phyloP scores from a whole-genome alignment of 192 early-diverging fungal species.

The Podila epicladia region DNA sequence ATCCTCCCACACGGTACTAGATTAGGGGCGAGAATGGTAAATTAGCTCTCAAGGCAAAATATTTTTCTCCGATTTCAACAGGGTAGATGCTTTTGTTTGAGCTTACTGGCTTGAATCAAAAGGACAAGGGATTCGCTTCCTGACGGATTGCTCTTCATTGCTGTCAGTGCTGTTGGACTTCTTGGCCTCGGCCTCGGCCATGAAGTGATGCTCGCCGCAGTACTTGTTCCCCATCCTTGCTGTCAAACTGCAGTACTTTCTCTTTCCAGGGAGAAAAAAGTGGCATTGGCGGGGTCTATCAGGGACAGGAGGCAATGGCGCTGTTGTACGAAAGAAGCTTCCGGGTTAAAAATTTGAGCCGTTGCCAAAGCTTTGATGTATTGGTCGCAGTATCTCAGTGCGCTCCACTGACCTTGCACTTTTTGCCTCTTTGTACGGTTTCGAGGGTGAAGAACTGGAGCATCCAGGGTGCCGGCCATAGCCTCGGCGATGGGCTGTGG shows the following conservation, averaged over 20 bases:
- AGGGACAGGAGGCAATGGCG: slow-evolving; percentile 39
- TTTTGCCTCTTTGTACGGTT: slow-evolving; percentile 42
- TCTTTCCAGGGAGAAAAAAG: slow-evolving; percentile 64
- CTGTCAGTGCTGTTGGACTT: slow-evolving; percentile 8
- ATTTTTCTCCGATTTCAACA: too few species aligned
- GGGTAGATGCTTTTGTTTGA: not conserved
- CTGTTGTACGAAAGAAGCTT: slow-evolving; percentile 1
- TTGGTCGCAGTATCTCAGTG: too few species aligned
- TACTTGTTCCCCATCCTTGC: slow-evolving; percentile 63
- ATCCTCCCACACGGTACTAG: slow-evolving; percentile 61
- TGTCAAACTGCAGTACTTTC: slow-evolving; percentile 70
- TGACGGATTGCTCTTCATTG: slow-evolving; percentile 9
- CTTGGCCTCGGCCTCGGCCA: not conserved
- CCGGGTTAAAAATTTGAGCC: not conserved
- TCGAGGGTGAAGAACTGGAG: slow-evolving; percentile 35
- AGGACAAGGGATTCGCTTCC: slow-evolving; percentile 75
- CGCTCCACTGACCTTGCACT: slow-evolving; percentile 17
- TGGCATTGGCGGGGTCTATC: slow-evolving; percentile 55
- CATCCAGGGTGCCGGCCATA: slow-evolving; percentile 38
- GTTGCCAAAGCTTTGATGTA: too few species aligned
- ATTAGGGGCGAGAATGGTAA: not conserved
- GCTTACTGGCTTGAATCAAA: slow-evolving; percentile 78
- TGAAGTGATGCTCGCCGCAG: slow-evolving; percentile 75
- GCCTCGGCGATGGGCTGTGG: slow-evolving; percentile 29
- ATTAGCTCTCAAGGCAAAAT: not conserved